phyloP scores from a whole-genome alignment of 23 red algal genomes.

The Chondrus crispus region DNA sequence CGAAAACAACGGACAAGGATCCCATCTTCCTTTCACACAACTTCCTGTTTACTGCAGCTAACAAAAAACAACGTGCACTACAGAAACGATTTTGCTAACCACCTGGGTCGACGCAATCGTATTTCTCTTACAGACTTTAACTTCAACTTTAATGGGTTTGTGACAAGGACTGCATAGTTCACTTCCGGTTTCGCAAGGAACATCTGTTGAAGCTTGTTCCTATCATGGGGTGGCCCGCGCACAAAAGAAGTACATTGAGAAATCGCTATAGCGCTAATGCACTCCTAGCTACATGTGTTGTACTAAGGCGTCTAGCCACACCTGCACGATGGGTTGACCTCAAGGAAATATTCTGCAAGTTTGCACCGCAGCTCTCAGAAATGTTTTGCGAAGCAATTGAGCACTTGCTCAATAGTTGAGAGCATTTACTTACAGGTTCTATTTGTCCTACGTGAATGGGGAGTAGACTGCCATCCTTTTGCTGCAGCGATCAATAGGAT shows the following conservation, averaged over 20 bases:
- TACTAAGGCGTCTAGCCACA: background rate
- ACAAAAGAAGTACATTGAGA: background rate
- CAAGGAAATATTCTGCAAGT: background rate
- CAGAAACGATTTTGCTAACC: background rate
- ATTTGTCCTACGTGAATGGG: background rate
- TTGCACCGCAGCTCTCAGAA: background rate
- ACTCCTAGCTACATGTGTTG: background rate
- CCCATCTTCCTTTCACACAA: background rate
- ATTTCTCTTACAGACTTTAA: background rate
- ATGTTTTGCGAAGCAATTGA: background rate
- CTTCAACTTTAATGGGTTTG: slow-evolving; percentile 8
- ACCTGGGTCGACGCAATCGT: background rate
- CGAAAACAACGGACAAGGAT: background rate
- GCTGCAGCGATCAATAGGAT: background rate
- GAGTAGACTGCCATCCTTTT: background rate
- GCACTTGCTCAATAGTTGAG: background rate
- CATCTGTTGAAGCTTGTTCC: background rate
- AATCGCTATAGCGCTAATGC: background rate
- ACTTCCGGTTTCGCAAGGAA: background rate
- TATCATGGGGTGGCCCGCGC: background rate
- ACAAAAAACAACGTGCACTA: background rate
- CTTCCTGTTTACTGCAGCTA: background rate
- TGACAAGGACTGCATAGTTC: background rate
- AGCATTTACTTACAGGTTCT: background rate
- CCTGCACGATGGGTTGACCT: background rate